phyloP scores from a whole-genome alignment of 1,284 basidiomycete species.

The Sporisorium sorghi region DNA sequence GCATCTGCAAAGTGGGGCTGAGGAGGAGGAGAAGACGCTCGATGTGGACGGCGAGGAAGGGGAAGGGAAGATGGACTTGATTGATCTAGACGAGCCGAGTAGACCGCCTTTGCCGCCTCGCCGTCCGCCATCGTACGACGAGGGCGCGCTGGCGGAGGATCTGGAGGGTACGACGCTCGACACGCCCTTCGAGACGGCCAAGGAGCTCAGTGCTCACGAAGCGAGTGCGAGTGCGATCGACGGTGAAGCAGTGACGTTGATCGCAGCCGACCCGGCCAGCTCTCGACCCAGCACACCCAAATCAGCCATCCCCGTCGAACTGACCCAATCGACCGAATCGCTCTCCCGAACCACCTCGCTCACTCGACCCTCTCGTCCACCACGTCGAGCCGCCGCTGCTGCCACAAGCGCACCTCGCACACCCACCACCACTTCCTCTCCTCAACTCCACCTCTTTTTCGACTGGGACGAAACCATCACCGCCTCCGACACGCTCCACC shows the following conservation, averaged over 20 bases:
- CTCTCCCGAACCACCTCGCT: conserved; percentile 26
- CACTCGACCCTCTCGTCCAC: conserved; percentile 33
- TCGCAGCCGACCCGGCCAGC: neutral
- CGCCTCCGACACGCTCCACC: conserved; percentile 57
- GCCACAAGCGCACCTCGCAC: neutral
- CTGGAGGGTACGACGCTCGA: conserved; percentile 10
- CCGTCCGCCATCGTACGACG: neutral
- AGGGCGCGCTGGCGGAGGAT: conserved; percentile 17
- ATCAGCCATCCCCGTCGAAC: conserved; percentile 8
- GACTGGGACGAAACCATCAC: conserved; percentile 69
- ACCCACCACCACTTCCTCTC: neutral
- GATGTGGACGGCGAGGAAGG: neutral
- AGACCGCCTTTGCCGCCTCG: conserved; percentile 22
- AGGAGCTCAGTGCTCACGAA: neutral
- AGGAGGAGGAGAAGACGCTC: neutral
- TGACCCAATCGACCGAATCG: neutral
- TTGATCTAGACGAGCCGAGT: conserved; percentile 21
- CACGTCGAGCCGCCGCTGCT: conserved; percentile 15
- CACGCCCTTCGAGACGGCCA: neutral
- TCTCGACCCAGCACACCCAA: conserved; percentile 3
- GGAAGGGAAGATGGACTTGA: conserved; percentile 14
- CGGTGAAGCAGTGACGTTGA: neutral
- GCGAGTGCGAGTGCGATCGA: neutral
- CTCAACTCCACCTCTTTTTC: conserved; percentile 49
- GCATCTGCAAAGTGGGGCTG: neutral